These are phyloP conservation scores for Ustilago curta DNA, from an alignment of 1,284 basidiomycete species.

Conservation along the genomic window DNA sequence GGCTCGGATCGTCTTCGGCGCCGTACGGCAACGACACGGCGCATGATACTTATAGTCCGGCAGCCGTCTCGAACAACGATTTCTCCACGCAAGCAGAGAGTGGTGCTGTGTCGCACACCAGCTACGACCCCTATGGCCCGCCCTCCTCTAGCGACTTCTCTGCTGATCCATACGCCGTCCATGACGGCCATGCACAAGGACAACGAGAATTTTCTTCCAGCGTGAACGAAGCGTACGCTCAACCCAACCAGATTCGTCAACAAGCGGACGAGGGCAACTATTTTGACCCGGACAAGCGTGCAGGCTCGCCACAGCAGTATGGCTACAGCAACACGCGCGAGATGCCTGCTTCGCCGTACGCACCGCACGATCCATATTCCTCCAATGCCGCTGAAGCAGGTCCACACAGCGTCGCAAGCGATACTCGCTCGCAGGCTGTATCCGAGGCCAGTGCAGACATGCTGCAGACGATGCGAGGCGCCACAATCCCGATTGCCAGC, in stretches of 20 bases:
- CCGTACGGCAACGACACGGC: constrained; percentile 11
- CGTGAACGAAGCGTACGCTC: constrained; percentile 8
- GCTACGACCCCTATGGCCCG: constrained; percentile 22
- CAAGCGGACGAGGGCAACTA: constrained; percentile 14
- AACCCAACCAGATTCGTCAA: constrained; percentile 1
- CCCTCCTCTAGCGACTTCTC: constrained; percentile 8
- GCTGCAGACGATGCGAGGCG: constrained; percentile 53
- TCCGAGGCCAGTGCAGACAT: constrained; percentile 44
- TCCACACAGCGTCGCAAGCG: constrained; percentile 18
- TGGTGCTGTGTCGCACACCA: constrained; percentile 8
- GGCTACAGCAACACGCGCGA: constrained; percentile 17
- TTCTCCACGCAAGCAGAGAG: constrained; percentile 2
- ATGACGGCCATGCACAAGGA: not conserved
- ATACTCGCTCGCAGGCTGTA: constrained; percentile 23
- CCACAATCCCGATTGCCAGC: constrained; percentile 57
- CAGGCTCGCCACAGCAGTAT: constrained; percentile 29
- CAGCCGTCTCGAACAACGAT: constrained; percentile 8
- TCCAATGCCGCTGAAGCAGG: constrained; percentile 17
- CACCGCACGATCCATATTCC: constrained; percentile 30
- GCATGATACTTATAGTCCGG: constrained; percentile 18
- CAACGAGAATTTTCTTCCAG: not conserved
- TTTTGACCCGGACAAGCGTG: constrained; percentile 21
- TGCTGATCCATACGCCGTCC: constrained; percentile 17
- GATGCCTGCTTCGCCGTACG: constrained; percentile 32
- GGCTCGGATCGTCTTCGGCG: constrained; percentile 18